These are phyloP conservation scores for Pseudocercospora macadamiae DNA, from an alignment of 2,329 filamentous ascomycete species.

Conservation along the genomic window DNA sequence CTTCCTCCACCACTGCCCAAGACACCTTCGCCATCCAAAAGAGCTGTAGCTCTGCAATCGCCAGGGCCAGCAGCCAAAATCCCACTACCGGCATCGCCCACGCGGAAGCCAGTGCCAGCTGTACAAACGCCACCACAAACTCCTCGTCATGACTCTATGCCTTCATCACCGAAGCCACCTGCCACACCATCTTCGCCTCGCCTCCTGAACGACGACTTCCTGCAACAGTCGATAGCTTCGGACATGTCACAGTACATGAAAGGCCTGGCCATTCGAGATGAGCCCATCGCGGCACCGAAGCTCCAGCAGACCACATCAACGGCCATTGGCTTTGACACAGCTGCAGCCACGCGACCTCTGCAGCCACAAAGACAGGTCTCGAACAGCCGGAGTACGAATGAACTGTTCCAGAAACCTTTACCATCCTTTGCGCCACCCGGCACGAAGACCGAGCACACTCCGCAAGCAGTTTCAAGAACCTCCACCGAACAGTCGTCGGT, in stretches of 20 bases:
- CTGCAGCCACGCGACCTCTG: constrained; percentile 15
- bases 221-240: constrained; percentile 53
- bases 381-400: constrained; percentile 26
- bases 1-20: constrained; percentile 40
- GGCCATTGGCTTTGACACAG: constrained; percentile 11
- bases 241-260: constrained; percentile 47
- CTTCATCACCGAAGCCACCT: constrained; percentile 37
- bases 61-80: constrained; percentile 46
- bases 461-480: neutral
- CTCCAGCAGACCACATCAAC: constrained; percentile 20
- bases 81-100: constrained; percentile 51
- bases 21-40: constrained; percentile 50
- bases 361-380: constrained; percentile 14
- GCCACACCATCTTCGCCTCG: constrained; percentile 37
- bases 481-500: neutral
- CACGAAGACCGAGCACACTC: constrained; percentile 7
- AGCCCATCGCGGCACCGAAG: constrained; percentile 32
- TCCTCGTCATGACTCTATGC: constrained; percentile 31
- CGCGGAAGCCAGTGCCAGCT: constrained; percentile 41
- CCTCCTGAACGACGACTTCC: constrained; percentile 48
- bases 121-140: constrained; percentile 41
- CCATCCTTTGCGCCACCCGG: constrained; percentile 34
- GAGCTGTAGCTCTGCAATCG: constrained; percentile 38
- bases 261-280: constrained; percentile 37
- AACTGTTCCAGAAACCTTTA: constrained; percentile 39